These are phyloP conservation scores for Cystobasidium sp. DNA, from an alignment of 1,284 basidiomycete genomes.

Conservation along the genomic window DNA sequence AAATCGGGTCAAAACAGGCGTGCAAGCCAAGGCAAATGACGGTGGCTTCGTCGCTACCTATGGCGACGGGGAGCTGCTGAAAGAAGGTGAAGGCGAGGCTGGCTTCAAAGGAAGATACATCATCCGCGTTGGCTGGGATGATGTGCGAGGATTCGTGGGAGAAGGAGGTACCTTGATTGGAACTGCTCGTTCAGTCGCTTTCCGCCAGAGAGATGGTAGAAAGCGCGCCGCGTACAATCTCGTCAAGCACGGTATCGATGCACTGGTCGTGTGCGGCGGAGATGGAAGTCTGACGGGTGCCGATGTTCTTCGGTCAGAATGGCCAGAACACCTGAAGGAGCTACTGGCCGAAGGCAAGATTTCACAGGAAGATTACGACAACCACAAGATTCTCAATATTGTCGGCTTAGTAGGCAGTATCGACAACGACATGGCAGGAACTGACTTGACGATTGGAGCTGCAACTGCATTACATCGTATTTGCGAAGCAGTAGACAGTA, in stretches of 20 bases:
- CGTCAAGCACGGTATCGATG: slow-evolving; percentile 92
- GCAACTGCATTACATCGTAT: slow-evolving; percentile 94
- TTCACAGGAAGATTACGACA: slow-evolving; percentile 70
- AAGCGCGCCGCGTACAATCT: slow-evolving; percentile 85
- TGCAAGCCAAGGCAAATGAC: slow-evolving; percentile 17
- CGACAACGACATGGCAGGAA: slow-evolving; percentile 98
- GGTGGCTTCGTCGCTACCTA: slow-evolving; percentile 64
- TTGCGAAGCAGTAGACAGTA: slow-evolving; percentile 96
- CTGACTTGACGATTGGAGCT: slow-evolving; percentile 95
- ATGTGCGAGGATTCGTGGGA: slow-evolving; percentile 92
- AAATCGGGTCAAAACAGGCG: slow-evolving; percentile 2
- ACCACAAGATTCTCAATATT: slow-evolving; percentile 85
- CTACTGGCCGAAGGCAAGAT: slow-evolving; percentile 73
- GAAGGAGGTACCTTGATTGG: slow-evolving; percentile 97
- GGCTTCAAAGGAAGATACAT: slow-evolving; percentile 88
- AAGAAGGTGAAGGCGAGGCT: slow-evolving; percentile 85
- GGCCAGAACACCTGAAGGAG: slow-evolving; percentile 78
- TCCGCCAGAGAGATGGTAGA: slow-evolving; percentile 85
- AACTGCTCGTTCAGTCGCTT: slow-evolving; percentile 85
- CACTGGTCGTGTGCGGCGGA: slow-evolving; percentile 93
- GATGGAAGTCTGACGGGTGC: slow-evolving; percentile 96
- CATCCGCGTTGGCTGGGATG: slow-evolving; percentile 94
- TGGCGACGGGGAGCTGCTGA: slow-evolving; percentile 85
- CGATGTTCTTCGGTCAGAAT: slow-evolving; percentile 89
- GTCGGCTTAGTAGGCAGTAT: slow-evolving; percentile 97